A percentile compares a stretch with the other conserved stretches of the same genome.
These are phyloP conservation scores for Ramalina peruviana DNA, from an alignment of 495 filamentous ascomycete genomes.

Conservation along the genomic window DNA sequence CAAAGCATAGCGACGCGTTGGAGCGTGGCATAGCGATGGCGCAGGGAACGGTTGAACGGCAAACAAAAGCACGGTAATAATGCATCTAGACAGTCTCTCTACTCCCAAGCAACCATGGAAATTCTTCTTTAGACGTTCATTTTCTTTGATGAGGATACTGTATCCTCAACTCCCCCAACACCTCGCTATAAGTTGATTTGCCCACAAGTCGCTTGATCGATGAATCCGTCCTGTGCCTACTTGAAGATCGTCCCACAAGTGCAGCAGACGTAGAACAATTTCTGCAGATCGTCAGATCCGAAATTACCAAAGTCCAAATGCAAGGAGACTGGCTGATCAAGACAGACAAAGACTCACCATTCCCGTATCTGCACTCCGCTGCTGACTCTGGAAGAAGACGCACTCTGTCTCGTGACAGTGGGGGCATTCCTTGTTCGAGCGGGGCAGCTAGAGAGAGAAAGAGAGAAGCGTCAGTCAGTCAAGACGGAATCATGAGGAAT, in stretches of 20 bases:
- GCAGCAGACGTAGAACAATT: conserved; percentile 96
- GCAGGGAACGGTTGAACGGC: not conserved
- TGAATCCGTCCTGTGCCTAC: conserved; percentile 1
- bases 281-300: conserved; percentile 39
- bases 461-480: too few species aligned
- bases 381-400: conserved; percentile 97
- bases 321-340: not conserved
- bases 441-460: conserved; percentile 54
- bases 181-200: too few species aligned
- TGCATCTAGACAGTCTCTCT: too few species aligned
- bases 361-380: conserved; percentile 88
- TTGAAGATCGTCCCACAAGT: conserved; percentile 50
- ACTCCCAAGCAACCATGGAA: too few species aligned
- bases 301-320: not conserved
- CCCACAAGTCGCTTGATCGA: too few species aligned
- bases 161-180: too few species aligned
- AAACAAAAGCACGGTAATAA: too few species aligned
- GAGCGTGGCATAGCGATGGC: conserved; percentile 1
- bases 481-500: too few species aligned
- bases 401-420: conserved; percentile 72
- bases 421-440: conserved; percentile 69
- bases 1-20: not conserved
- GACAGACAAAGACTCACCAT: conserved; percentile 53
- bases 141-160: too few species aligned
- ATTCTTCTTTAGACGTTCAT: too few species aligned